A percentile compares a stretch with the other conserved stretches of the same genome.
Evolutionary conservation across 495 filamentous ascomycete species (phyloP).

Genomic region (Podospora pseudopauciseta): DNA sequence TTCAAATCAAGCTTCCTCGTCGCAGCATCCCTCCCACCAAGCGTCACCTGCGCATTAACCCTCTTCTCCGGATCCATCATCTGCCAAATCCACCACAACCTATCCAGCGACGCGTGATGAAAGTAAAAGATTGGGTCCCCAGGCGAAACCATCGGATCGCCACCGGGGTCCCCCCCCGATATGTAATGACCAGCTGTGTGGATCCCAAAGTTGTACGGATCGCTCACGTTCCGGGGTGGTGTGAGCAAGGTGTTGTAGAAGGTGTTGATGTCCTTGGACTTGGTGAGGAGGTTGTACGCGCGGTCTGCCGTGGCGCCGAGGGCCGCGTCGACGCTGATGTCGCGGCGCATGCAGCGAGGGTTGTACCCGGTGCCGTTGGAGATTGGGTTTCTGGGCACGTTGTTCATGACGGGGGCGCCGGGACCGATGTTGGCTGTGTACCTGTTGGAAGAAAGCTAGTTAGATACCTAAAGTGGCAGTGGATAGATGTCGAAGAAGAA

Average conservation of each 20-base stretch:
- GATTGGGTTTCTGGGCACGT: slow-evolving; percentile 34
- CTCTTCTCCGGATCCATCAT: slow-evolving; percentile 24
- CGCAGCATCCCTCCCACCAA: slow-evolving; percentile 13
- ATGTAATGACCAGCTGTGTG: slow-evolving; percentile 60
- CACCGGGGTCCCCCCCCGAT: slow-evolving; percentile 57
- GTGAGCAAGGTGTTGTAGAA: slow-evolving; percentile 55
- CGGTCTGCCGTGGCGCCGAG: slow-evolving; percentile 49
- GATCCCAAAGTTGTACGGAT: slow-evolving; percentile 44
- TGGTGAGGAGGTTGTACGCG: slow-evolving; percentile 46
- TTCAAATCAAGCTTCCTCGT: slow-evolving; percentile 31
- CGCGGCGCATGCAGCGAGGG: slow-evolving; percentile 43
- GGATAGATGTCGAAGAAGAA: background rate
- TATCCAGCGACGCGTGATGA: slow-evolving; percentile 62
- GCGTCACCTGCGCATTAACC: slow-evolving; percentile 20
- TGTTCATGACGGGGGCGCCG: slow-evolving; percentile 26
- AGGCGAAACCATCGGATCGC: slow-evolving; percentile 53
- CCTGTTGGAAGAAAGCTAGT: slow-evolving; percentile 8
- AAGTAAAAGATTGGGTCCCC: slow-evolving; percentile 63
- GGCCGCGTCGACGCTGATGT: slow-evolving; percentile 50
- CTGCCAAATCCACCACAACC: slow-evolving; percentile 64
- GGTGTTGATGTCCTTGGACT: slow-evolving; percentile 45
- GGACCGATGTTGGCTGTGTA: slow-evolving; percentile 41
- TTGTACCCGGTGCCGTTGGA: slow-evolving; percentile 34
- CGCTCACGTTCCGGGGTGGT: slow-evolving; percentile 31
- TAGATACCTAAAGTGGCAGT: background rate